Evolutionary conservation across 768 basidiomycete genomes (phyloP).

Genomic region (Epithele typhae): DNA sequence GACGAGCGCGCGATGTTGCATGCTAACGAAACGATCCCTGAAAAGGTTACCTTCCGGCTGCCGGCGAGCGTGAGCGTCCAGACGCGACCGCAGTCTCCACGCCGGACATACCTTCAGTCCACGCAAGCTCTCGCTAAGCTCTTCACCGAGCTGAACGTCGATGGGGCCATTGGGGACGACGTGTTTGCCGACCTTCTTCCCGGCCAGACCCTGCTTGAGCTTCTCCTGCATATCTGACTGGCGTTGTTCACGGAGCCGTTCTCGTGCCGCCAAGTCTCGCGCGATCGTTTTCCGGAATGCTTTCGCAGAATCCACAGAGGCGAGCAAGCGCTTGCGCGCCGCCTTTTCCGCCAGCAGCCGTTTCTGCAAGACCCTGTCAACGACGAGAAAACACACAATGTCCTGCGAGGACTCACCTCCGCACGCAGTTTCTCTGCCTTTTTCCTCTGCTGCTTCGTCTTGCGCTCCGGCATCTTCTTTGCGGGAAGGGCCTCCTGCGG

Average conservation of each 20-base stretch:
- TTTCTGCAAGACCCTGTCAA: too few species aligned
- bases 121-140: slow-evolving; percentile 79
- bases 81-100: too few species aligned
- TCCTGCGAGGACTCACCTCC: slow-evolving; percentile 44
- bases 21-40: slow-evolving; percentile 79
- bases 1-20: slow-evolving; percentile 83
- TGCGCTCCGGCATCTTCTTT: slow-evolving; percentile 43
- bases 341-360: slow-evolving; percentile 55
- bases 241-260: slow-evolving; percentile 33
- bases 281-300: slow-evolving; percentile 42
- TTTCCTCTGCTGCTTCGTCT: slow-evolving; percentile 63
- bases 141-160: slow-evolving; percentile 88
- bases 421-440: slow-evolving; percentile 61
- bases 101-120: slow-evolving; percentile 64
- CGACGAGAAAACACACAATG: too few species aligned
- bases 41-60: slow-evolving; percentile 94
- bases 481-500: slow-evolving; percentile 27
- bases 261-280: slow-evolving; percentile 35
- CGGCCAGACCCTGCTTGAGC: slow-evolving; percentile 58
- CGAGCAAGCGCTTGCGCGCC: slow-evolving; percentile 55
- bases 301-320: slow-evolving; percentile 54
- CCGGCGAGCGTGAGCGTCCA: too few species aligned
- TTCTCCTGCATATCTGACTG: slow-evolving; percentile 43
- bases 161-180: slow-evolving; percentile 62
- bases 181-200: slow-evolving; percentile 77